Evolutionary conservation across 2,329 filamentous ascomycete genomes (phyloP).

Genomic region (Colletotrichum brevisporum): DNA sequence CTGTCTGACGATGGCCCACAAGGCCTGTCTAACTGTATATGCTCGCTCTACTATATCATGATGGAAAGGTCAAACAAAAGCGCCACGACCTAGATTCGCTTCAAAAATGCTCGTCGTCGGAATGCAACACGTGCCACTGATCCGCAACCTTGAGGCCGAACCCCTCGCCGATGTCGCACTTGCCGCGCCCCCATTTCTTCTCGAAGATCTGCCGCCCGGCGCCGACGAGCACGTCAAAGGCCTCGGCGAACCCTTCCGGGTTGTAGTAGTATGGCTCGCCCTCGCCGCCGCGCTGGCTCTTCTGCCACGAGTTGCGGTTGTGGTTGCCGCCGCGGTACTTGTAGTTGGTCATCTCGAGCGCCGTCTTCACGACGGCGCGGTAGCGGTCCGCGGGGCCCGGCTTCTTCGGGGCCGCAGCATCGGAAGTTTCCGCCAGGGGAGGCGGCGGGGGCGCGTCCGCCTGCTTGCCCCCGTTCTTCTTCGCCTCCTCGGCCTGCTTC

Average conservation of each 20-base stretch:
- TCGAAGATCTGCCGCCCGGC: constrained; percentile 57
- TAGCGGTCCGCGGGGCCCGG: constrained; percentile 34
- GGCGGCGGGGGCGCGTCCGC: not conserved
- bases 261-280: constrained; percentile 69
- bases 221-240: constrained; percentile 61
- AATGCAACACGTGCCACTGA: constrained; percentile 57
- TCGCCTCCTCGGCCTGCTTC: not conserved
- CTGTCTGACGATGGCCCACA: no score
- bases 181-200: constrained; percentile 62
- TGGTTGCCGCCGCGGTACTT: constrained; percentile 55
- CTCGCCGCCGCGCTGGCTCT: constrained; percentile 63
- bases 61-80: no score
- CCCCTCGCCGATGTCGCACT: constrained; percentile 57
- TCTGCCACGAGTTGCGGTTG: constrained; percentile 67
- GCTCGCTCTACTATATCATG: no score
- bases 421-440: not conserved
- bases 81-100: no score
- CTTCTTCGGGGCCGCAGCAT: constrained; percentile 36
- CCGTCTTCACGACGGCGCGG: constrained; percentile 46
- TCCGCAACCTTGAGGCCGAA: constrained; percentile 56
- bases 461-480: not conserved
- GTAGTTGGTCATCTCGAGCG: constrained; percentile 55
- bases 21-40: no score
- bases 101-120: not conserved
- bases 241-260: constrained; percentile 58